Conservation (phyloP, 2,329 filamentous ascomycete species). For the Didymella keratinophila region DNA sequence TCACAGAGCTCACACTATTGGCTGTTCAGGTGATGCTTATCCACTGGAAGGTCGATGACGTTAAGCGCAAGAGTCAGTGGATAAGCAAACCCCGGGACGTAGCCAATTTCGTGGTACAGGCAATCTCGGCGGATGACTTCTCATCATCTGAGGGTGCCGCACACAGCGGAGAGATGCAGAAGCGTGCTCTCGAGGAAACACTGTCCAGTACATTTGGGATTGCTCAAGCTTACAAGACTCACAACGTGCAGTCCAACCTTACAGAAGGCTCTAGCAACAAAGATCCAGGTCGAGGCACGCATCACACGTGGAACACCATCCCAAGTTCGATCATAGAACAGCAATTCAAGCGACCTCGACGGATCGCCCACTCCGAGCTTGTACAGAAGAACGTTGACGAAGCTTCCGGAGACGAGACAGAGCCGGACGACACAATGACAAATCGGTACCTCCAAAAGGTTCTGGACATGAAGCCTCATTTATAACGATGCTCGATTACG, state of each 20-base stretch:
- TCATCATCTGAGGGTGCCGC: constrained; percentile 35
- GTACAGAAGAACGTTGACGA: constrained; percentile 14
- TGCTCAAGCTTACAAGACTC: constrained; percentile 40
- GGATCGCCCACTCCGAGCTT: not conserved
- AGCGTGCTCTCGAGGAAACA: constrained; percentile 34
- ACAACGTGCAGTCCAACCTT: constrained; percentile 34
- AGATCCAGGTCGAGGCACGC: constrained; percentile 33
- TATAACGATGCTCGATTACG: constrained; percentile 9
- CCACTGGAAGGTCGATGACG: constrained; percentile 34
- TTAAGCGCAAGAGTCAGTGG: constrained; percentile 38
- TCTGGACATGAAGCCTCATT: constrained; percentile 22
- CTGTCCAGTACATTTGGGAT: constrained; percentile 41
- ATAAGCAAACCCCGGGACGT: constrained; percentile 32
- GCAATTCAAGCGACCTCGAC: constrained; percentile 24
- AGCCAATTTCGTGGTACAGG: constrained; percentile 32
- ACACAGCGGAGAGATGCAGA: constrained; percentile 39
- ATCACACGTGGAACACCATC: constrained; percentile 34
- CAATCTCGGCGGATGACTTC: constrained; percentile 33
- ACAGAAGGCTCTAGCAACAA: constrained; percentile 32
- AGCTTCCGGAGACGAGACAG: constrained; percentile 31
- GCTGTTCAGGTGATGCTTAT: constrained; percentile 41
- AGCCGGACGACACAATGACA: constrained; percentile 29
- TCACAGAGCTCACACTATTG: constrained; percentile 35
- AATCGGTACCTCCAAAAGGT: not conserved
- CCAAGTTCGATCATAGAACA: constrained; percentile 26